Evolutionary conservation across 768 basidiomycete genomes (phyloP).

Genomic region (Suillus occidentalis): DNA sequence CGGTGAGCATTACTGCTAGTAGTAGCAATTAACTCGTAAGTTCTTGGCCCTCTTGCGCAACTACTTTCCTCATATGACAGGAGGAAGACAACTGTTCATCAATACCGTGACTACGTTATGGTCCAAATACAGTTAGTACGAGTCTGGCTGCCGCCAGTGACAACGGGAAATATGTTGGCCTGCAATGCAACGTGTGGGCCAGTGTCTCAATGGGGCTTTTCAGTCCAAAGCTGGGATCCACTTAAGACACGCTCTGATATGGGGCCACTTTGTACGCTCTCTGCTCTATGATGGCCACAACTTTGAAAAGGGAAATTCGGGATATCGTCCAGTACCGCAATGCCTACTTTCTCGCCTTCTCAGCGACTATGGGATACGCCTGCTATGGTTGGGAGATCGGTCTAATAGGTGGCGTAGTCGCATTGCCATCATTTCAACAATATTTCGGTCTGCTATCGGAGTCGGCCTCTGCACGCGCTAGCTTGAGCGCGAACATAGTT

Average conservation of each 20-base stretch:
- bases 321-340: conserved; percentile 31
- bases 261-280: background rate
- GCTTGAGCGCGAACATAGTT: conserved; percentile 37
- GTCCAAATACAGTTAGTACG: too few relatives aligned
- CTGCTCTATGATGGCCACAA: conserved; percentile 12
- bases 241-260: background rate
- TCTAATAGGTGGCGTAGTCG: conserved; percentile 35
- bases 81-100: too few relatives aligned
- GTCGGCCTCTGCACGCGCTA: conserved; percentile 23
- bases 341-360: conserved; percentile 34
- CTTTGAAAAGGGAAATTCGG: conserved; percentile 19
- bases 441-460: conserved; percentile 35
- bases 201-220: background rate
- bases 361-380: conserved; percentile 34
- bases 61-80: too few relatives aligned
- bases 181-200: too few relatives aligned
- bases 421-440: conserved; percentile 34
- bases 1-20: too few relatives aligned
- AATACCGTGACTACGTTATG: too few relatives aligned
- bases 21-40: too few relatives aligned
- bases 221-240: background rate
- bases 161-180: background rate
- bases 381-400: conserved; percentile 40
- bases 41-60: too few relatives aligned
- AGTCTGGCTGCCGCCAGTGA: background rate